Percentiles rank a stretch among this genome's conserved stretches.
Evolutionary conservation across 768 basidiomycete species (phyloP).

Genomic region (Pleurotus djamor): DNA sequence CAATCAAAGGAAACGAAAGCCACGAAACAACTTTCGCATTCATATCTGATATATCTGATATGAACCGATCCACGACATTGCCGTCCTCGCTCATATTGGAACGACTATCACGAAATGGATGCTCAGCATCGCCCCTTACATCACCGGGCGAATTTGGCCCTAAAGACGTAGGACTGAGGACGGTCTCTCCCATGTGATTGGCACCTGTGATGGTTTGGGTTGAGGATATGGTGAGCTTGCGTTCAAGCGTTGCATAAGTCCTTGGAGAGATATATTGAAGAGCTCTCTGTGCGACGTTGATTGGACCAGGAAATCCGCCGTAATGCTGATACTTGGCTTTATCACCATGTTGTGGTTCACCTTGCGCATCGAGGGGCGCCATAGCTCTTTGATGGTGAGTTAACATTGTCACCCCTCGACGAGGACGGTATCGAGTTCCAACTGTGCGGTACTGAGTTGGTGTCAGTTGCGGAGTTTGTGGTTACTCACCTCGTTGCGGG

Average conservation of each 20-base stretch:
- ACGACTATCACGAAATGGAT: background rate
- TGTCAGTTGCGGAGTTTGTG: no score
- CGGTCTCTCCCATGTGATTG: background rate
- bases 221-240: conserved; percentile 50
- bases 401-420: conserved; percentile 29
- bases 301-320: conserved; percentile 48
- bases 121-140: background rate
- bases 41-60: background rate
- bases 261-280: conserved; percentile 41
- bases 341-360: background rate
- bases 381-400: conserved; percentile 11
- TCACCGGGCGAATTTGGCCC: background rate
- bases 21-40: conserved; percentile 23
- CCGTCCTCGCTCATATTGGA: background rate
- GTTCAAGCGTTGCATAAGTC: conserved; percentile 38
- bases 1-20: conserved; percentile 40
- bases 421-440: conserved; percentile 21
- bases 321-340: conserved; percentile 33
- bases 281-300: conserved; percentile 31
- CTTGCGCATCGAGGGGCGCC: conserved; percentile 7
- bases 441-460: conserved; percentile 2
- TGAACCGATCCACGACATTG: background rate
- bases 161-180: background rate
- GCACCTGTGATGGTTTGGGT: conserved; percentile 36
- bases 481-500: conserved; percentile 11